Evolutionary conservation across 2,329 filamentous ascomycete species (phyloP).

Genomic region (Cryphonectria radicalis): DNA sequence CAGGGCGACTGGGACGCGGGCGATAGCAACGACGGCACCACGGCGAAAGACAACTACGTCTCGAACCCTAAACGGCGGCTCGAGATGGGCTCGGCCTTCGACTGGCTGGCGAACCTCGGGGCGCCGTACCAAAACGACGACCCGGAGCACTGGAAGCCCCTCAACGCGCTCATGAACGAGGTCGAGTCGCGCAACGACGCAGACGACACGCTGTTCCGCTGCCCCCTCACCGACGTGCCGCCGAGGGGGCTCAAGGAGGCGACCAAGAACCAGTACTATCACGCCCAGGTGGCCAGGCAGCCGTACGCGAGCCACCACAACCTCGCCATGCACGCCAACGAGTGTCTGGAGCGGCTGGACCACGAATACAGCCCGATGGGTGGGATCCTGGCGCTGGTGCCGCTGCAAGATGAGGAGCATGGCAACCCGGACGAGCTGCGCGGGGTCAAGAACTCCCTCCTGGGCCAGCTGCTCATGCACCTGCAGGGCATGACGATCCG

Average conservation of each 20-base stretch:
- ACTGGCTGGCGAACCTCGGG: slow-evolving; percentile 59
- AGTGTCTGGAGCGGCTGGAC: slow-evolving; percentile 62
- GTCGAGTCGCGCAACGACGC: slow-evolving; percentile 48
- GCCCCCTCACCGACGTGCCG: slow-evolving; percentile 45
- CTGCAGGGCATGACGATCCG: slow-evolving; percentile 58
- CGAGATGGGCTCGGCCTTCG: slow-evolving; percentile 54
- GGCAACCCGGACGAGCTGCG: slow-evolving; percentile 42
- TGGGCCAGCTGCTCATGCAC: slow-evolving; percentile 62
- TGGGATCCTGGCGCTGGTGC: slow-evolving; percentile 59
- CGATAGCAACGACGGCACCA: slow-evolving; percentile 19
- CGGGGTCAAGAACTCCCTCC: slow-evolving; percentile 53
- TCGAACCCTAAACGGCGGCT: slow-evolving; percentile 12
- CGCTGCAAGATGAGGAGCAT: slow-evolving; percentile 42
- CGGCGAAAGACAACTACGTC: not conserved
- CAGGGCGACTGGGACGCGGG: slow-evolving; percentile 16
- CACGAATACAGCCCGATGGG: slow-evolving; percentile 61
- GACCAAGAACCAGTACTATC: slow-evolving; percentile 23
- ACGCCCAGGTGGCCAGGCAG: slow-evolving; percentile 17
- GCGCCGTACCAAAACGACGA: slow-evolving; percentile 54
- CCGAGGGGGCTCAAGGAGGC: slow-evolving; percentile 31
- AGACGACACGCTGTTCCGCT: slow-evolving; percentile 48
- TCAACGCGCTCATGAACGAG: slow-evolving; percentile 52
- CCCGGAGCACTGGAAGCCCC: slow-evolving; percentile 50
- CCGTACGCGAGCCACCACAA: slow-evolving; percentile 53
- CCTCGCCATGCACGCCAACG: slow-evolving; percentile 61